These are phyloP conservation scores for Pseudogymnoascus sp. DNA, from an alignment of 2,329 filamentous ascomycete species.

Conservation along the genomic window DNA sequence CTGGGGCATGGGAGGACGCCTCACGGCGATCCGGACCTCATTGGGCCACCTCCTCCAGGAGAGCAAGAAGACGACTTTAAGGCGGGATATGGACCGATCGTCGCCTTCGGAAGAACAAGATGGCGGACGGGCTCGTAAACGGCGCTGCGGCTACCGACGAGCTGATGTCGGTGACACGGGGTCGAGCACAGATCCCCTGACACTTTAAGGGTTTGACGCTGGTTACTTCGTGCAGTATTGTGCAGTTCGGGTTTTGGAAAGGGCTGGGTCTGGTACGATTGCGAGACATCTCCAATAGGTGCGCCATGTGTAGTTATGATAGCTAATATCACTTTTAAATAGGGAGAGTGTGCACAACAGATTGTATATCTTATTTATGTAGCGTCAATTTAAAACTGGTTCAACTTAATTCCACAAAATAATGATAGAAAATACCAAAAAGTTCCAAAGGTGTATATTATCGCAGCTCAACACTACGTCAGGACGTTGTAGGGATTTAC, in stretches of 20 bases:
- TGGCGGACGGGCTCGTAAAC: background rate
- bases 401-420: background rate
- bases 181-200: background rate
- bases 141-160: background rate
- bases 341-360: background rate
- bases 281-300: too few species aligned
- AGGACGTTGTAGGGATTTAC: too few species aligned
- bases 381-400: background rate
- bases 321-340: background rate
- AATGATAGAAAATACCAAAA: background rate
- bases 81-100: constrained; percentile 15
- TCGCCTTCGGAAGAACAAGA: constrained; percentile 20
- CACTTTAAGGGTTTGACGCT: background rate
- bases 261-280: too few species aligned
- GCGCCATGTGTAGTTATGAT: background rate
- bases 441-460: too few species aligned
- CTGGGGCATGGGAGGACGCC: constrained; percentile 27
- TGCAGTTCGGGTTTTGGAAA: background rate
- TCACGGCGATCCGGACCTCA: constrained; percentile 23
- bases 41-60: constrained; percentile 21
- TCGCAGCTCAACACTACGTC: too few species aligned
- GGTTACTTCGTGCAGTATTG: background rate
- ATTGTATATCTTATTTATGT: background rate
- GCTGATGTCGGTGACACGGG: background rate
- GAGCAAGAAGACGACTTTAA: constrained; percentile 14